Evolutionary conservation across 768 basidiomycete species (phyloP).

Genomic region (Boletus rubroflammeus): DNA sequence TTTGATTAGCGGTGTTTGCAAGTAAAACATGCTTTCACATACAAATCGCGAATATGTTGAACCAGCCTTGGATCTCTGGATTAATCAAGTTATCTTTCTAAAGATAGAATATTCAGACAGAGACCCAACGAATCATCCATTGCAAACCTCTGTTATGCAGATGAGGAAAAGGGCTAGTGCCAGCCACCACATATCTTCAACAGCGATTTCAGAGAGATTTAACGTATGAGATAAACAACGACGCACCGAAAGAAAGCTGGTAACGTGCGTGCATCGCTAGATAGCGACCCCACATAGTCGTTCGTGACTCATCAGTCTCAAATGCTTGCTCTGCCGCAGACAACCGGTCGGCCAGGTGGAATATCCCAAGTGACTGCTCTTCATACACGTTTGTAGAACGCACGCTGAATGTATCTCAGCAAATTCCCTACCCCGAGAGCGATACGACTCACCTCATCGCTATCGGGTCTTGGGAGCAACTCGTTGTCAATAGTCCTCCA

Average conservation of each 20-base stretch:
- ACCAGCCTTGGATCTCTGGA: constrained; percentile 56
- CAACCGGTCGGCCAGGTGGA: constrained; percentile 48
- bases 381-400: constrained; percentile 95
- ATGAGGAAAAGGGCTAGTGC: constrained; percentile 78
- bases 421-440: not conserved
- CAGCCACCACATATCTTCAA: constrained; percentile 96
- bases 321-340: constrained; percentile 45
- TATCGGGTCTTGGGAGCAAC: constrained; percentile 56
- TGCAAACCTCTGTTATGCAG: constrained; percentile 85
- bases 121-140: not conserved
- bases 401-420: constrained; percentile 46
- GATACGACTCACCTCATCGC: constrained; percentile 60
- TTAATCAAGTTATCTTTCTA: constrained; percentile 61
- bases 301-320: constrained; percentile 43
- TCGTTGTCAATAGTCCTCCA: constrained; percentile 1
- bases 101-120: constrained; percentile 4
- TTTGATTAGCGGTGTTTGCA: not conserved
- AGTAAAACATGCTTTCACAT: constrained; percentile 25
- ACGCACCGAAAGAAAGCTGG: constrained; percentile 87
- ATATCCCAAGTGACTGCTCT: constrained; percentile 85
- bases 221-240: not conserved
- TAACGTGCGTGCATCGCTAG: constrained; percentile 76
- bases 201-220: not conserved
- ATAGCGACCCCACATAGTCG: constrained; percentile 72
- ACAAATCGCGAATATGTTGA: constrained; percentile 82